Base-by-base conservation (phyloP, 2,329 filamentous ascomycete genomes). In the Trichoderma atrobrunneum region DNA sequence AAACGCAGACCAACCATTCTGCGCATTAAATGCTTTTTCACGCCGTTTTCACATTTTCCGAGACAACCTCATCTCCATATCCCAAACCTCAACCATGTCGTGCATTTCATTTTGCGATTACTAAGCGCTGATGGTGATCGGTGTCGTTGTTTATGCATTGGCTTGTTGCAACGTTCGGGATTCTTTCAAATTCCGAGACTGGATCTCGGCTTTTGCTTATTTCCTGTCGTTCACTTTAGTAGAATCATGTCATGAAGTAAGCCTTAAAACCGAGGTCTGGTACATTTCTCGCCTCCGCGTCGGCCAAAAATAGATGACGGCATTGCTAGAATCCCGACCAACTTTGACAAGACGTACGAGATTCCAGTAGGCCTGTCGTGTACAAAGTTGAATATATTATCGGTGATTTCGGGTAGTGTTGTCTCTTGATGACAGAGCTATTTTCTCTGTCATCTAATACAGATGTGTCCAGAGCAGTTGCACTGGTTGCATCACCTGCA, bases 341-440 rank as follows among this genome's bases (percentile, higher is more conserved):
- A 0, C 0, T 43, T 43, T 43, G 7, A 43, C 39, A n/a, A 1
- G 39, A 18, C 16, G 3, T n/a, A n/a, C 39, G 18, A 43, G 39
- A n/a, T 43, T 43, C 39, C 39, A 2, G 39, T 18, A n/a, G 7
- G 0, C 3, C 7, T 43, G 39, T n/a, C 39, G 7, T 43, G 16
- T 10, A n/a, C 7, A n/a, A 0, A 0, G 16, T n/a, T 43, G 16
- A 43, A 43, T 5, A 43, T 43, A 43, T 43, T n/a, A n/a, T n/a
- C 16, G 0, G 39, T 43, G 16, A n/a, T n/a, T n/a, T 43, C 3
- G 39, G 39, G 39, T n/a, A 43, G 39, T n/a, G 16, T n/a, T n/a
- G 1, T 43, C 3, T 10, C 1, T 14, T n/a, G 16, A 0, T n/a
- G 39, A 10, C 0, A 18, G 39, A 43, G 39, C 1, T 1, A 6